Percentiles rank a stretch among this genome's conserved stretches.
Conservation (phyloP, 371 early-diverging fungal species). For the Mortierella polycephala region DNA sequence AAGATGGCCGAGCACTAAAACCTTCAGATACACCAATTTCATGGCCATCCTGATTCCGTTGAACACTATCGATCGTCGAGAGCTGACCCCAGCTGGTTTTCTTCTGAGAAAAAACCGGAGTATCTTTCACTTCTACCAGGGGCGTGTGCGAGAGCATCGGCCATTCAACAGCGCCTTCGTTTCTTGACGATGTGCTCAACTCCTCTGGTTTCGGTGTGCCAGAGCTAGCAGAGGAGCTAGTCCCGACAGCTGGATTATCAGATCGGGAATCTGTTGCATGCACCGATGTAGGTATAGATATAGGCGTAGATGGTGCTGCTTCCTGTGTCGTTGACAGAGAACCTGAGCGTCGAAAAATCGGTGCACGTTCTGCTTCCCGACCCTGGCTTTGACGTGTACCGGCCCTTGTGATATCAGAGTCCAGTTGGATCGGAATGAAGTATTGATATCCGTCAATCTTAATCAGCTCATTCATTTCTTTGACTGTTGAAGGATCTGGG, state of each 20-base stretch:
- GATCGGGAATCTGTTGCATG: no score
- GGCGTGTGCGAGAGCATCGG: conserved; percentile 14
- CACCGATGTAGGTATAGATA: not conserved
- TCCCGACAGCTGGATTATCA: no score
- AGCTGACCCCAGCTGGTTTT: conserved; percentile 37
- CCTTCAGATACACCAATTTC: not conserved
- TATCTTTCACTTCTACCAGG: conserved; percentile 6
- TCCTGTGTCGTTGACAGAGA: not conserved
- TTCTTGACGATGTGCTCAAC: not conserved
- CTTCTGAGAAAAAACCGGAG: conserved; percentile 3
- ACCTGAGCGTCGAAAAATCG: not conserved
- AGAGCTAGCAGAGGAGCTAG: no score
- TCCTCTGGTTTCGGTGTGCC: not conserved
- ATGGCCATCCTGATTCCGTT: not conserved
- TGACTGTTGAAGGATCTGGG: conserved; percentile 31
- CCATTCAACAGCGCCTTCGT: conserved; percentile 4
- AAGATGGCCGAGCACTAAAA: conserved; percentile 30
- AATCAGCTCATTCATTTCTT: conserved; percentile 10
- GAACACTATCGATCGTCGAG: not conserved
- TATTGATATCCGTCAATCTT: conserved; percentile 9
- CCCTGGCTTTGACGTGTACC: not conserved
- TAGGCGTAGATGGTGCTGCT: not conserved
- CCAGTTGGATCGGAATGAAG: conserved; percentile 8
- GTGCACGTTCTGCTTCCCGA: not conserved
- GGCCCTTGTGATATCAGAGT: not conserved